These are phyloP conservation scores for Bacidia rubella DNA, from an alignment of 495 filamentous ascomycete species.

Conservation along the genomic window DNA sequence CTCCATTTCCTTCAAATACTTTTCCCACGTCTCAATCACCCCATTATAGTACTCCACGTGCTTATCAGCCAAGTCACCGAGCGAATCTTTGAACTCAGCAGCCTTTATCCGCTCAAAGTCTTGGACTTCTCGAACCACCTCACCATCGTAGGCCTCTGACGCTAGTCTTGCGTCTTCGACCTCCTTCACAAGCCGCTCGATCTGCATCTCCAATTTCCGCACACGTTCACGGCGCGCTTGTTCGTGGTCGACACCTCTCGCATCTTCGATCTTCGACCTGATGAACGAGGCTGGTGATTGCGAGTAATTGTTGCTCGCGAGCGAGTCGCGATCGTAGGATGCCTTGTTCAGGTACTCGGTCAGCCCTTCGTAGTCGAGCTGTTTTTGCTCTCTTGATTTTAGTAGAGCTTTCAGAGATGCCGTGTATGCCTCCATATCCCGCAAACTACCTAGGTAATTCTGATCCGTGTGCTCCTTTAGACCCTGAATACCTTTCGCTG, in stretches of 20 bases:
- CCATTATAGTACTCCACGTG: conserved; percentile 78
- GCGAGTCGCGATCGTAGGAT: conserved; percentile 71
- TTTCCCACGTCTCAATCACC: conserved; percentile 76
- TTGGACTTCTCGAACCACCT: conserved; percentile 79
- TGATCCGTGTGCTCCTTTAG: conserved; percentile 91
- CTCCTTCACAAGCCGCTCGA: conserved; percentile 76
- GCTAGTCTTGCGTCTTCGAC: conserved; percentile 74
- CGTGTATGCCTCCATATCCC: conserved; percentile 91
- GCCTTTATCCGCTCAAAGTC: conserved; percentile 96
- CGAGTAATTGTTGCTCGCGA: conserved; percentile 51
- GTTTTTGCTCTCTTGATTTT: conserved; percentile 91
- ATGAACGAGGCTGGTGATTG: conserved; percentile 75
- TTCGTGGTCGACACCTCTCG: conserved; percentile 93
- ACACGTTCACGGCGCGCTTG: conserved; percentile 72
- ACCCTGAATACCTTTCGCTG: conserved; percentile 52
- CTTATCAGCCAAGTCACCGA: conserved; percentile 68
- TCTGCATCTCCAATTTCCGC: conserved; percentile 79
- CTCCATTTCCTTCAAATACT: conserved; percentile 80
- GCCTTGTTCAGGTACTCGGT: conserved; percentile 91
- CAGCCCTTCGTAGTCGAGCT: conserved; percentile 90
- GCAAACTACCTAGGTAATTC: conserved; percentile 78
- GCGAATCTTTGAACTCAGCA: conserved; percentile 75
- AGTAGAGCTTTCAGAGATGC: conserved; percentile 69
- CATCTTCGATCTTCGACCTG: conserved; percentile 88
- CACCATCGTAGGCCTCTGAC: conserved; percentile 82